Conservation (phyloP, 108 stramenopile species). For the Cyclotella atomus region DNA sequence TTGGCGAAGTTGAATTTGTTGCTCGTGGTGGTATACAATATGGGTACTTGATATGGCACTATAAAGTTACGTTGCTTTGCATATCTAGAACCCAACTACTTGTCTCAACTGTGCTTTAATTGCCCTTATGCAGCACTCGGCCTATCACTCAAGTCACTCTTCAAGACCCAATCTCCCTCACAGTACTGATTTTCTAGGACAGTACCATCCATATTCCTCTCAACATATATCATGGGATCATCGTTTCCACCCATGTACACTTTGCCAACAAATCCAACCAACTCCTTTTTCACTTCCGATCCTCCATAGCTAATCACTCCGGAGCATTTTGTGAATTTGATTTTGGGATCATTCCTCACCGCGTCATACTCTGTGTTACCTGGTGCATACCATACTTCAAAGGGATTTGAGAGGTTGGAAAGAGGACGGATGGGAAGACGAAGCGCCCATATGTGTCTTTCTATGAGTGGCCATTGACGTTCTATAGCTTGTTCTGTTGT, state of each 20-base stretch:
- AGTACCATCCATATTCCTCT: conserved; percentile 31
- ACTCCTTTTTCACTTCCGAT: conserved; percentile 37
- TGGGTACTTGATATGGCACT: too few relatives aligned
- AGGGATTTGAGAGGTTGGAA: conserved; percentile 18
- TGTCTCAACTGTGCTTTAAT: too few relatives aligned
- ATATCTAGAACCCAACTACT: too few relatives aligned
- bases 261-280: conserved; percentile 79
- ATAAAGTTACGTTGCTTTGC: too few relatives aligned
- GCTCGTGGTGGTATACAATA: too few relatives aligned
- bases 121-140: conserved; percentile 9
- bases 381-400: conserved; percentile 82
- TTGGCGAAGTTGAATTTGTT: too few relatives aligned
- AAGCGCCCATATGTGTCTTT: conserved; percentile 68
- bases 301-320: conserved; percentile 16
- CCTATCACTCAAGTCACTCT: background rate
- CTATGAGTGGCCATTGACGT: conserved; percentile 78
- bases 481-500: conserved; percentile 65
- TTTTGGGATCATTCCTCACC: conserved; percentile 70
- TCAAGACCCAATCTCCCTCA: conserved; percentile 35
- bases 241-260: conserved; percentile 49
- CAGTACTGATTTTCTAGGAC: conserved; percentile 8
- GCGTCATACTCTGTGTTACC: conserved; percentile 84
- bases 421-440: conserved; percentile 49
- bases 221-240: conserved; percentile 40
- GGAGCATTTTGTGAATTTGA: conserved; percentile 51